Conservation (phyloP, 208 protist genomes). For the Angomonas desouzai region DNA sequence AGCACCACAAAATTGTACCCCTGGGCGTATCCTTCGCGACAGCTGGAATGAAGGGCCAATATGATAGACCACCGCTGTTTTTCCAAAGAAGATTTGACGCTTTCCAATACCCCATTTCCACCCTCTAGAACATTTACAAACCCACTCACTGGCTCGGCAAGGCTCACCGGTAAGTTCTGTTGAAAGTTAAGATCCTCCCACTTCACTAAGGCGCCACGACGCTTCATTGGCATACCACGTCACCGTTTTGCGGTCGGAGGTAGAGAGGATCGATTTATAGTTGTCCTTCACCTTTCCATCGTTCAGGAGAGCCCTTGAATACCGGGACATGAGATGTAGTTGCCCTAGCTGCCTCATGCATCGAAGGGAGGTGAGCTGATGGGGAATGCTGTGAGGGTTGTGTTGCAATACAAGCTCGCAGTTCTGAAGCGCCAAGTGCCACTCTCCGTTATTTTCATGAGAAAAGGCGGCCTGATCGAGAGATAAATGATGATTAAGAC, state of each 20-base stretch:
- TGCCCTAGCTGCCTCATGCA: slow-evolving; percentile 85
- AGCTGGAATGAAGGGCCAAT: slow-evolving; percentile 23
- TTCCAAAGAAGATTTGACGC: background rate
- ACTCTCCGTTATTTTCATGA: slow-evolving; percentile 84
- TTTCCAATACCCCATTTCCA: background rate
- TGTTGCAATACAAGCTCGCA: slow-evolving; percentile 83
- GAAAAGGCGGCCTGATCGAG: slow-evolving; percentile 70
- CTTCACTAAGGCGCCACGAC: slow-evolving; percentile 78
- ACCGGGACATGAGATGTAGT: slow-evolving; percentile 81
- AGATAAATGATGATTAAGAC: slow-evolving; percentile 23
- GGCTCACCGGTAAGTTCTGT: slow-evolving; percentile 25
- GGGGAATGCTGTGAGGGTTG: slow-evolving; percentile 42
- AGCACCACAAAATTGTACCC: slow-evolving; percentile 59
- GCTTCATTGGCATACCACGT: slow-evolving; percentile 84
- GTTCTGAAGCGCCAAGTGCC: slow-evolving; percentile 62
- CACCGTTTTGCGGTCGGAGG: slow-evolving; percentile 16
- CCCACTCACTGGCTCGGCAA: slow-evolving; percentile 30
- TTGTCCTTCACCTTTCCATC: background rate
- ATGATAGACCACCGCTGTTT: slow-evolving; percentile 5
- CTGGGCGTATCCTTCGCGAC: slow-evolving; percentile 66
- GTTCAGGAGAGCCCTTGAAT: slow-evolving; percentile 22
- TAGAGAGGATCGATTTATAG: background rate
- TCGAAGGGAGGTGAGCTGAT: slow-evolving; percentile 73
- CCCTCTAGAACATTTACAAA: slow-evolving; percentile 4
- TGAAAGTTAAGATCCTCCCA: slow-evolving; percentile 57